These are phyloP conservation scores for Metarhizium guizhouense DNA, from an alignment of 2,329 filamentous ascomycete species.

Conservation along the genomic window DNA sequence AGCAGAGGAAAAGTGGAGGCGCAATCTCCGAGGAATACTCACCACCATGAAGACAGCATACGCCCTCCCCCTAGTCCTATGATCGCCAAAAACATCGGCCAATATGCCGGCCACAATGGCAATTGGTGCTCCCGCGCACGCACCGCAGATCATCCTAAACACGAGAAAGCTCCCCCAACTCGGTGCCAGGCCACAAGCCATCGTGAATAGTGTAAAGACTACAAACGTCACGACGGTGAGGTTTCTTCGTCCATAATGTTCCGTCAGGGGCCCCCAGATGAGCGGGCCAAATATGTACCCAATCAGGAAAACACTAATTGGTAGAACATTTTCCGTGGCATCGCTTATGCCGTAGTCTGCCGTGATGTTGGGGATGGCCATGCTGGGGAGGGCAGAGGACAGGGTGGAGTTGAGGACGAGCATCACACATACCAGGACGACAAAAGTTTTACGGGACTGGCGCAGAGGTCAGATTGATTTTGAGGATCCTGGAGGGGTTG, in stretches of 20 bases:
- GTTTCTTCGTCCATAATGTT: slow-evolving; percentile 48
- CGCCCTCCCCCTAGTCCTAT: slow-evolving; percentile 42
- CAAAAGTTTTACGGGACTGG: slow-evolving; percentile 43
- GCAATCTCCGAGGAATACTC: slow-evolving; percentile 1
- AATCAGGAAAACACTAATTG: slow-evolving; percentile 54
- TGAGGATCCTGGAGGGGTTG: no score
- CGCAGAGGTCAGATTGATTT: background rate
- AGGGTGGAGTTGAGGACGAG: slow-evolving; percentile 61
- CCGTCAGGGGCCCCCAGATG: slow-evolving; percentile 56
- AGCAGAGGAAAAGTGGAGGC: no score
- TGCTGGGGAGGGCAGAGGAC: slow-evolving; percentile 54
- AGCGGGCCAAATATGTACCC: slow-evolving; percentile 55
- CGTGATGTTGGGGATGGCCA: slow-evolving; percentile 50
- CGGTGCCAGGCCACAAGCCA: slow-evolving; percentile 43
- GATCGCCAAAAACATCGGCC: slow-evolving; percentile 52
- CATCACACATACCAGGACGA: slow-evolving; percentile 46
- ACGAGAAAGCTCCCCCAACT: slow-evolving; percentile 43
- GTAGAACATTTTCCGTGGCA: slow-evolving; percentile 37
- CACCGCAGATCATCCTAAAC: slow-evolving; percentile 41
- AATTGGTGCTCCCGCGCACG: slow-evolving; percentile 46
- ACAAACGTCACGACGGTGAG: slow-evolving; percentile 32
- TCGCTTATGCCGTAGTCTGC: slow-evolving; percentile 47
- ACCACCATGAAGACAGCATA: slow-evolving; percentile 58
- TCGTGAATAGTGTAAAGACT: slow-evolving; percentile 37
- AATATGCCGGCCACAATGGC: slow-evolving; percentile 52